Percentiles rank a stretch among this genome's conserved stretches.
Evolutionary conservation across 2,329 filamentous ascomycete genomes (phyloP).

Genomic region (Stemphylium lycopersici): DNA sequence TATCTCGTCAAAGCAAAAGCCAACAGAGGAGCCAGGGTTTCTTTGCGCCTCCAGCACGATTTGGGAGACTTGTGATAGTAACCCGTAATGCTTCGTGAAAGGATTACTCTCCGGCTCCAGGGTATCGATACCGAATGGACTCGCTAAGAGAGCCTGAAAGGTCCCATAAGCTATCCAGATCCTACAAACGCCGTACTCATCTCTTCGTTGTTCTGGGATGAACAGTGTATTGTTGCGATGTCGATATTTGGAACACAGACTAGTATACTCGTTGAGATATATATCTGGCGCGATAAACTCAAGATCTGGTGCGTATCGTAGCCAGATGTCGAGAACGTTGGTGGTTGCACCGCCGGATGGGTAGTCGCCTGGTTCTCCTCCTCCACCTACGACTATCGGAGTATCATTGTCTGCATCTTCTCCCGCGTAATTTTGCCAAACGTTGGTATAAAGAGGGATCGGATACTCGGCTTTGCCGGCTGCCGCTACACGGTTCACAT

Average conservation of each 20-base stretch:
- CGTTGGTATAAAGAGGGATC: conserved; percentile 55
- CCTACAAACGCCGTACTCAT: conserved; percentile 47
- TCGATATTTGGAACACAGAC: conserved; percentile 53
- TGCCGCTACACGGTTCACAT: conserved; percentile 50
- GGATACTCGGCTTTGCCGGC: conserved; percentile 52
- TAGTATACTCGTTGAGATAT: conserved; percentile 58
- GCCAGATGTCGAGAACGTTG: conserved; percentile 50
- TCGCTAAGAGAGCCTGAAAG: conserved; percentile 25
- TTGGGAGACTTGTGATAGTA: conserved; percentile 46
- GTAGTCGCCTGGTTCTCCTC: conserved; percentile 53
- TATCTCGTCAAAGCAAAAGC: conserved; percentile 54
- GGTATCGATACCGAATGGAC: conserved; percentile 51
- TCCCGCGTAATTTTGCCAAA: conserved; percentile 52
- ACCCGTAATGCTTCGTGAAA: conserved; percentile 50
- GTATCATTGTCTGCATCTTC: conserved; percentile 27
- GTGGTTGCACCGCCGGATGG: conserved; percentile 53
- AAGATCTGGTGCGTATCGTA: conserved; percentile 54
- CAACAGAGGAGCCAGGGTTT: conserved; percentile 38
- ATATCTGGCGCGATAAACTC: conserved; percentile 58
- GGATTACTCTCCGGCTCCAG: conserved; percentile 37
- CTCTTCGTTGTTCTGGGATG: conserved; percentile 60
- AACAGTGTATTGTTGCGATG: conserved; percentile 56
- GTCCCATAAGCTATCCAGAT: conserved; percentile 37
- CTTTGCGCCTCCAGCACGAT: conserved; percentile 48
- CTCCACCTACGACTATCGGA: conserved; percentile 52